Conservation (phyloP, 768 basidiomycete species). For the Lyophyllum decastes region DNA sequence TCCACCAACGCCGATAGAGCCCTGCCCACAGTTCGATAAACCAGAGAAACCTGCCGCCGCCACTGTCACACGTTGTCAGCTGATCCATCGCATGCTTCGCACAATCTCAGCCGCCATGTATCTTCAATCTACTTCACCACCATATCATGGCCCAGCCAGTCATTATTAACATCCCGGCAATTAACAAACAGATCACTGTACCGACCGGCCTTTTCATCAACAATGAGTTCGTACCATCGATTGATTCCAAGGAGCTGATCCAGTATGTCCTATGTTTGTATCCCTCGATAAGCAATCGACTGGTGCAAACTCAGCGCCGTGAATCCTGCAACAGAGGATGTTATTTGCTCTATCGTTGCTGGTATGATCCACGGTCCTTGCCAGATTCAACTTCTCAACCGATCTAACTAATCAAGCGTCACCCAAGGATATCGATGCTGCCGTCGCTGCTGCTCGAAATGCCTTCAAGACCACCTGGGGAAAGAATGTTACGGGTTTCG, state of each 20-base stretch:
- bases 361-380: conserved; percentile 34
- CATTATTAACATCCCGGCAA: conserved; percentile 39
- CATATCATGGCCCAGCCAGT: conserved; percentile 47
- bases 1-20: too few species aligned
- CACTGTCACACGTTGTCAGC: conserved; percentile 4
- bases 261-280: conserved; percentile 41
- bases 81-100: conserved; percentile 9
- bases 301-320: conserved; percentile 50
- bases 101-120: neutral
- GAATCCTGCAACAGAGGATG: conserved; percentile 81
- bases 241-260: conserved; percentile 65
- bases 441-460: conserved; percentile 79
- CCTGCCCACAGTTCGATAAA: too few species aligned
- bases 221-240: conserved; percentile 83
- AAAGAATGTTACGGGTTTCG: conserved; percentile 80
- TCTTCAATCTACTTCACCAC: conserved; percentile 4
- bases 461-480: conserved; percentile 91
- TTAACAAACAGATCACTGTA: conserved; percentile 55
- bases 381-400: neutral
- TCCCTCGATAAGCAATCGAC: conserved; percentile 21
- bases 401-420: conserved; percentile 45
- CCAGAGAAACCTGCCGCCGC: too few species aligned
- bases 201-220: conserved; percentile 91
- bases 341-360: conserved; percentile 68
- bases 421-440: conserved; percentile 76